A percentile compares a stretch with the other conserved stretches of the same genome.
phyloP scores from a whole-genome alignment of 2,329 filamentous ascomycete species.

The Botrytis medusae region DNA sequence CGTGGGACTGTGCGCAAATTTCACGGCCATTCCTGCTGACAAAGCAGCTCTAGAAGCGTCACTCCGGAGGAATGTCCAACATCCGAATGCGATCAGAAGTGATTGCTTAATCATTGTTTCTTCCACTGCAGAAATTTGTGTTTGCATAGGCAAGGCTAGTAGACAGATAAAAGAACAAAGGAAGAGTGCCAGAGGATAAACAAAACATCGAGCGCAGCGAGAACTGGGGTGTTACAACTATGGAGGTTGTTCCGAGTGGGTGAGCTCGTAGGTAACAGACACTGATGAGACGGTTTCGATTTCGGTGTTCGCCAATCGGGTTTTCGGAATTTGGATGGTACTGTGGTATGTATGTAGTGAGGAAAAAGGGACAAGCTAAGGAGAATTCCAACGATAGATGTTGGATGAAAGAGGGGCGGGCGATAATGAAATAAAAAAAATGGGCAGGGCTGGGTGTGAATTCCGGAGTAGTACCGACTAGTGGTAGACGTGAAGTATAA shows the following conservation, averaged over 20 bases:
- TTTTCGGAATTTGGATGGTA: background rate
- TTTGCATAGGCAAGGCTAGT: background rate
- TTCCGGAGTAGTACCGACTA: background rate
- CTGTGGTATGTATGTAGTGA: background rate
- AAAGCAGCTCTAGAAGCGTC: background rate
- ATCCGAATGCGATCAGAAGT: background rate
- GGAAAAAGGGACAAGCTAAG: background rate
- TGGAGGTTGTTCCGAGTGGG: background rate
- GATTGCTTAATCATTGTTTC: background rate
- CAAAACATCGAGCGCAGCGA: background rate
- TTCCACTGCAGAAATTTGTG: background rate
- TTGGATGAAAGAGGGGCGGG: background rate
- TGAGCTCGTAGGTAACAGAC: background rate
- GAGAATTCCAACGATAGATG: background rate
- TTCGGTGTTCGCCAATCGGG: background rate
- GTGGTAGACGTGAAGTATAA: background rate
- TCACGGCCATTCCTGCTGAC: background rate
- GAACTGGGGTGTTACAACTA: background rate
- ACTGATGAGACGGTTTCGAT: background rate
- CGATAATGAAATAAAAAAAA: background rate
- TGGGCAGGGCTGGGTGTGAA: background rate
- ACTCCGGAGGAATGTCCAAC: background rate
- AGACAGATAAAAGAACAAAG: background rate
- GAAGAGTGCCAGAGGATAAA: background rate
- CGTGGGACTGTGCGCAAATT: rapidly evolving